Evolutionary conservation across 768 basidiomycete species (phyloP), one percentile per base, ranked within the genome.

Genomic region (Collybia sordida): DNA sequence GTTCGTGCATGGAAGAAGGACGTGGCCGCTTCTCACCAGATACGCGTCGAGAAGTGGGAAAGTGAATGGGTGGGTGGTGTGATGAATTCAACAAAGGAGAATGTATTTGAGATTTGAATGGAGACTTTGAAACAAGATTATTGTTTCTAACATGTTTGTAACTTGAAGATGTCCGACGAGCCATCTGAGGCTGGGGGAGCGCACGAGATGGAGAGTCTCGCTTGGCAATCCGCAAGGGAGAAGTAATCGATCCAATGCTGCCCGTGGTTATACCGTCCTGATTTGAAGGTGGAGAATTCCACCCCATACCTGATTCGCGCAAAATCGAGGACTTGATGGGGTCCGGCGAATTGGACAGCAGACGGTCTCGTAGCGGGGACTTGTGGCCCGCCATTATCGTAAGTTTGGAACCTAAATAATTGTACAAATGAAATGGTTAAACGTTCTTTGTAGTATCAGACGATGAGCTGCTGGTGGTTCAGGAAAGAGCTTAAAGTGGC

Each of bases 111-210:
- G 80, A 81, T 59, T 87, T 88, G 73, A 93, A 93, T 8, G 90
- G 90, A 9, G 91, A 93, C 57, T 91, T 91, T 23, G 86, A 84
- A 15, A 93, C 91, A 49, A 92, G 83, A 62, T 86, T 84, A 64
- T 84, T 89, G 58, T 73, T 85, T 59, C 78, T 79, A 55, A 92
- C 78, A 66, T 90, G 90, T 56, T 80, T 85, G 69, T 86, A 93
- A 66, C 88, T 90, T 36, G 83, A 85, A 6, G 88, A 90, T 14
- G 81, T 77, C 37, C 90, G 79, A 25, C 90, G 82, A 42, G 84
- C 82, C 39, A 90, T 67, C n/a, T 69, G 65, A 39, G 81, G 72
- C 40, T 71, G 76, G 18, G 72, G 71, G 4, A 70, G 65, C 27
- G 25, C 24, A 44, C 68, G 65, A 40, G 56, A 54, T 22, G 77